Percentiles rank a stretch among this genome's conserved stretches.
These are phyloP conservation scores for Globisporangium orthogonon DNA, from an alignment of 352 stramenopile genomes.

Conservation along the genomic window DNA sequence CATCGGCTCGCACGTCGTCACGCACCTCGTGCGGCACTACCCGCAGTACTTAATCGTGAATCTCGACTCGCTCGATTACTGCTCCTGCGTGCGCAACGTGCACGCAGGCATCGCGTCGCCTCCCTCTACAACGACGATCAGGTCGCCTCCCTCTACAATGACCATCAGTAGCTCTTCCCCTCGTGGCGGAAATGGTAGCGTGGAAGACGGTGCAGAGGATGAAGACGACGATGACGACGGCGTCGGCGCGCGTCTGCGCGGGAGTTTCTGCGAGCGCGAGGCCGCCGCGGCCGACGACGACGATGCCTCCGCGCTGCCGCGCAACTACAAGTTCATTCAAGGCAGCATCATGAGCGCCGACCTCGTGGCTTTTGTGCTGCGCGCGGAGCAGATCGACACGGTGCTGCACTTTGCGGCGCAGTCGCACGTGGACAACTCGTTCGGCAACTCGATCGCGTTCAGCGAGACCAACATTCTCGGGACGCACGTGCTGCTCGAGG, in stretches of 20 bases:
- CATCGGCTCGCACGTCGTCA: slow-evolving; percentile 96
- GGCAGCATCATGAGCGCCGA: slow-evolving; percentile 94
- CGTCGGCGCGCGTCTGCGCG: slow-evolving; percentile 33
- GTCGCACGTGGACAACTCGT: slow-evolving; percentile 98
- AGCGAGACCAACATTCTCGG: slow-evolving; percentile 97
- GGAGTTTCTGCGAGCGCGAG: slow-evolving; percentile 54
- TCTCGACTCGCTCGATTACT: slow-evolving; percentile 90
- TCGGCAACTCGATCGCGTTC: slow-evolving; percentile 98
- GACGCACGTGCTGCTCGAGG: slow-evolving; percentile 97
- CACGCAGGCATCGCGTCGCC: slow-evolving; percentile 37
- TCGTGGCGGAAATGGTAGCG: too few species aligned
- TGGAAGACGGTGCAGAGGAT: neutral
- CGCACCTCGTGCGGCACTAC: slow-evolving; percentile 95
- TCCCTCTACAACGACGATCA: neutral
- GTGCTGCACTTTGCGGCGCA: slow-evolving; percentile 98
- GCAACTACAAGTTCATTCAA: slow-evolving; percentile 82
- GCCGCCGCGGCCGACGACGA: slow-evolving; percentile 7
- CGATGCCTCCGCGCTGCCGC: slow-evolving; percentile 3
- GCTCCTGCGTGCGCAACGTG: slow-evolving; percentile 62
- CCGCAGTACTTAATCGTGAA: slow-evolving; percentile 97
- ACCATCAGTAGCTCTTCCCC: too few species aligned
- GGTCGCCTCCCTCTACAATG: too few species aligned
- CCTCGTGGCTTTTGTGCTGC: slow-evolving; percentile 93
- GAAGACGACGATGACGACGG: slow-evolving; percentile 24
- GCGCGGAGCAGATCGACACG: slow-evolving; percentile 95